These are phyloP conservation scores for Uncinocarpus reesii DNA, from an alignment of 2,329 filamentous ascomycete genomes.

Conservation along the genomic window DNA sequence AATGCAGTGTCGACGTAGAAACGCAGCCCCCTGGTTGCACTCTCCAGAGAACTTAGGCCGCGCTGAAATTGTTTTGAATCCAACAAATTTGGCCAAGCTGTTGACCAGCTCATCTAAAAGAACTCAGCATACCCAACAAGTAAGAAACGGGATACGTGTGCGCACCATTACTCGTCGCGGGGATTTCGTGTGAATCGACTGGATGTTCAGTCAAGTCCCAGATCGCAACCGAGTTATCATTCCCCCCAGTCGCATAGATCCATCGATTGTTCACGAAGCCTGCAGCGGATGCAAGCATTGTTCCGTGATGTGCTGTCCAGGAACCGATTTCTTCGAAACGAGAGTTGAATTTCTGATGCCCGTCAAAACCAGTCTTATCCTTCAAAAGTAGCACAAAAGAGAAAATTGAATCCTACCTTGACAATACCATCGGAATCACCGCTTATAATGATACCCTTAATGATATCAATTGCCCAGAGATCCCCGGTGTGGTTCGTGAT, in stretches of 20 bases:
- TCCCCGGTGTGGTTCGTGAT: conserved; percentile 73
- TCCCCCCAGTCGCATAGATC: conserved; percentile 91
- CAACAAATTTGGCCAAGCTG: conserved; percentile 73
- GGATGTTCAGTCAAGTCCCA: conserved; percentile 64
- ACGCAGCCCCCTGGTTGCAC: conserved; percentile 84
- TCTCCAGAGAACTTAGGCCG: conserved; percentile 78
- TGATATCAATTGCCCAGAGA: conserved; percentile 76
- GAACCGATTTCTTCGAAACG: conserved; percentile 70
- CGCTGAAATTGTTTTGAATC: conserved; percentile 84
- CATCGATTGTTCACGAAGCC: conserved; percentile 59
- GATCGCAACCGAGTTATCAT: conserved; percentile 77
- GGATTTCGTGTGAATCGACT: conserved; percentile 35
- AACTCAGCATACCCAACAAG: not conserved
- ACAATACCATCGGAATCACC: conserved; percentile 81
- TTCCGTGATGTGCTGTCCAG: conserved; percentile 76
- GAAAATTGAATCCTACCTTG: conserved; percentile 48
- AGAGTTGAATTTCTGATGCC: conserved; percentile 56
- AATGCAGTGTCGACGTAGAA: conserved; percentile 80
- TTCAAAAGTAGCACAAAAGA: not conserved
- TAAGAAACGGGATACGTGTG: not conserved
- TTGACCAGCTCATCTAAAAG: conserved; percentile 48
- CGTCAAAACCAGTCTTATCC: not conserved
- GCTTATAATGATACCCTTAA: conserved; percentile 75
- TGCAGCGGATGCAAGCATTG: conserved; percentile 74
- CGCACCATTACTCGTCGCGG: conserved; percentile 49